Evolutionary conservation across 2,329 filamentous ascomycete genomes (phyloP).

Genomic region (Pleoardoris graminearum): DNA sequence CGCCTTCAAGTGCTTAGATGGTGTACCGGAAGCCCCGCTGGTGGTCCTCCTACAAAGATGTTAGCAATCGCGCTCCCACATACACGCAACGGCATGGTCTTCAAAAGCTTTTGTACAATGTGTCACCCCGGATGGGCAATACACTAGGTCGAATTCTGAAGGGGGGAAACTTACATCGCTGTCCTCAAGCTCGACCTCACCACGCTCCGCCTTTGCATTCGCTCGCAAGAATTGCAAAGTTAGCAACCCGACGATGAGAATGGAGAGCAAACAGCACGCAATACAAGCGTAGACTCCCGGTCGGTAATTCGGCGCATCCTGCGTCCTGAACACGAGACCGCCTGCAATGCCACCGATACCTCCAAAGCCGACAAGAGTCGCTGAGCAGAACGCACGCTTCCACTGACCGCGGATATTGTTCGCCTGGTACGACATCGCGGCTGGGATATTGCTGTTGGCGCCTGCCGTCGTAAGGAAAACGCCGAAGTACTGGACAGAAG

Average conservation of each 20-base stretch:
- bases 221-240: conserved; percentile 37
- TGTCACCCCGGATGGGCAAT: too few relatives aligned
- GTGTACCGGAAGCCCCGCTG: conserved; percentile 44
- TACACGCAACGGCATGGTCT: too few relatives aligned
- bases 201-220: conserved; percentile 47
- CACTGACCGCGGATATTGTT: conserved; percentile 89
- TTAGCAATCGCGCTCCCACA: conserved; percentile 15
- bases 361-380: conserved; percentile 74
- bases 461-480: conserved; percentile 77
- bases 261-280: conserved; percentile 42
- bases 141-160: neutral
- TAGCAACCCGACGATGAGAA: conserved; percentile 40
- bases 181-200: conserved; percentile 48
- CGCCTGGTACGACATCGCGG: conserved; percentile 76
- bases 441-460: conserved; percentile 76
- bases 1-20: too few relatives aligned
- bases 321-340: conserved; percentile 66
- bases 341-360: conserved; percentile 79
- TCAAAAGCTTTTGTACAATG: too few relatives aligned
- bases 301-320: conserved; percentile 43
- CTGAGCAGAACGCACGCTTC: conserved; percentile 80
- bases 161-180: conserved; percentile 33
- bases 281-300: conserved; percentile 47
- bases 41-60: conserved; percentile 26
- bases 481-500: conserved; percentile 69